Base-by-base conservation (phyloP, 768 basidiomycete species). In the Gloeopeniophorella convolvens region DNA sequence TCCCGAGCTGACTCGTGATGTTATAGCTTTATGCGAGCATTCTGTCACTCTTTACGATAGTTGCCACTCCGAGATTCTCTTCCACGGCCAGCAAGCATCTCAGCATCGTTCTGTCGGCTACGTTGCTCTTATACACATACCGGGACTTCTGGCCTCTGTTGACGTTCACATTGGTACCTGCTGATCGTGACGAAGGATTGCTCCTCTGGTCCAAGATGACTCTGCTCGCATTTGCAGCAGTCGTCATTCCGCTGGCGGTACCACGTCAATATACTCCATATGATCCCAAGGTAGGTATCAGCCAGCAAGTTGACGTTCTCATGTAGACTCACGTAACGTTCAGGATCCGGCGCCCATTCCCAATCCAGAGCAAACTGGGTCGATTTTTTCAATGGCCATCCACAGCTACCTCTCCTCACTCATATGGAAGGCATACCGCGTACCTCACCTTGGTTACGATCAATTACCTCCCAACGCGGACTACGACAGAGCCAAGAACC, bases 101-200 rank as follows among this genome's bases (percentile, higher is more conserved):
- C 54, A 71, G 71, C 48, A 59, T 66, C n/a, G 57, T 83, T 1
- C 63, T 83, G 9, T 55, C 79, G n/a, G 64, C 67, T 21, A 68
- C 68, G 4, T 76, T 78, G 60, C 56, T 57, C 9, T 68, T 80
- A 7, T 84, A 73, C 57, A 64, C 66, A 28, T 81, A 80, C 58
- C 73, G 82, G n/a, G 75, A 79, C 58, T 41, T 85, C 6, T 82
- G 71, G 62, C 84, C 83, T 12, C 59, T 84, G 8, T 65, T 72
- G 15, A 84, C 80, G 0, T 82, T 70, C 63, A 70, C 68, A n/a
- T 64, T 71, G 20, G 30, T 47, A 13, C 79, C 82, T 7, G 52
- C 66, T n/a, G 84, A 86, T 56, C 57, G 61, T 2, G 59, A 60
- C 1, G 77, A 77, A 56, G 75, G 78, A 5, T 51, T 61, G 42